These are phyloP conservation scores for Nicotiana attenuata DNA, from an alignment of 257 asterid species.

Conservation along the genomic window DNA sequence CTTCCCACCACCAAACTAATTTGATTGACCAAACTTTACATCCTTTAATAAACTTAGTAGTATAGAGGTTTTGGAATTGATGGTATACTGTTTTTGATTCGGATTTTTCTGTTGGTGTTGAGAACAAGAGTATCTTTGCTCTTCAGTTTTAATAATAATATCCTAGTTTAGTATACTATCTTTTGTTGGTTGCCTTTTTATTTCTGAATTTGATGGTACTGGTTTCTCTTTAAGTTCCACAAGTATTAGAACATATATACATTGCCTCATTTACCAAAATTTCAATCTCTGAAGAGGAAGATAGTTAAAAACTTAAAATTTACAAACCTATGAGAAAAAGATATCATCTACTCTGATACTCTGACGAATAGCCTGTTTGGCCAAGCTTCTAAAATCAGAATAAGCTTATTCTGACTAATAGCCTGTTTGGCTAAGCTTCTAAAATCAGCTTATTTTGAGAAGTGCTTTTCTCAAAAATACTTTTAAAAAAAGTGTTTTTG, in stretches of 20 bases:
- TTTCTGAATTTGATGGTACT: neutral
- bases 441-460: too few species aligned
- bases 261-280: neutral
- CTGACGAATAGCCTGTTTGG: too few species aligned
- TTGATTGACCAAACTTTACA: neutral
- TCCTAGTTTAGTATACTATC: neutral
- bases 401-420: too few species aligned
- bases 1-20: conserved; percentile 69
- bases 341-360: neutral
- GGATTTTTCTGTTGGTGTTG: neutral
- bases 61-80: neutral
- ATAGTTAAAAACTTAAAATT: too few species aligned
- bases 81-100: neutral
- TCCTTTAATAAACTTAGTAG: neutral
- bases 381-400: too few species aligned
- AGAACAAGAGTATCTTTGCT: neutral
- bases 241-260: too few species aligned
- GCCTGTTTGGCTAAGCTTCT: too few species aligned
- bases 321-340: neutral
- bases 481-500: too few species aligned
- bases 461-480: too few species aligned
- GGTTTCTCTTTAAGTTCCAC: neutral
- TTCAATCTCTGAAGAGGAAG: neutral
- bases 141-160: neutral
- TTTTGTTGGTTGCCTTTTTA: neutral